Evolutionary conservation across 306 rosid species (phyloP).

Genomic region (Dryas octopetala): DNA sequence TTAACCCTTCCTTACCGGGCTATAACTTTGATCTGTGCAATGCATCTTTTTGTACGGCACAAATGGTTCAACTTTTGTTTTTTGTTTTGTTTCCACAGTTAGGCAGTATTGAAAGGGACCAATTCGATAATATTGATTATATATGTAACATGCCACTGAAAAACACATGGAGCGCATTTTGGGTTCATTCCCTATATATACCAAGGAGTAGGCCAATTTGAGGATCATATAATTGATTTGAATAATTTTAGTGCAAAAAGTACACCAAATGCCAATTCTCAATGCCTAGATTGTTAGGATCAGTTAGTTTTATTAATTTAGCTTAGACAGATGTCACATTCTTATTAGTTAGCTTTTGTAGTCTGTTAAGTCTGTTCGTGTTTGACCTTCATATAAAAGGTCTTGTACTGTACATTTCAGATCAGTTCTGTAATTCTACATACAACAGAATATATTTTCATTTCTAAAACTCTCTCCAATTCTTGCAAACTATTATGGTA

Average conservation of each 20-base stretch:
- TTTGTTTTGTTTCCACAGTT: neutral
- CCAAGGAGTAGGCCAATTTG: conserved; percentile 9
- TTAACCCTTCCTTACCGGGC: conserved; percentile 33
- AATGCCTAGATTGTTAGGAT: neutral
- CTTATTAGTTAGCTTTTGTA: too few species aligned
- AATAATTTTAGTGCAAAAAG: neutral
- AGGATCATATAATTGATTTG: neutral
- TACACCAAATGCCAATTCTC: neutral
- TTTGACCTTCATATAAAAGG: too few species aligned
- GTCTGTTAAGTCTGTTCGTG: too few species aligned
- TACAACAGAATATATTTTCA: too few species aligned
- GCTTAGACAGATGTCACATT: too few species aligned
- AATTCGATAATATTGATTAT: conserved; percentile 23
- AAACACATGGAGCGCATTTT: conserved; percentile 45
- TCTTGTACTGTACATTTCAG: too few species aligned
- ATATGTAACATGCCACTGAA: conserved; percentile 24
- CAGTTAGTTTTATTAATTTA: too few species aligned
- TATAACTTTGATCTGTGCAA: conserved; percentile 16
- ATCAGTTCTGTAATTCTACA: too few species aligned
- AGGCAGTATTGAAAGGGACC: conserved; percentile 13
- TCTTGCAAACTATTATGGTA: too few species aligned
- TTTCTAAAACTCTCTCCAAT: too few species aligned
- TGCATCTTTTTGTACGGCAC: conserved; percentile 44
- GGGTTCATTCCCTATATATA: conserved; percentile 20
- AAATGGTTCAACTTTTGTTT: conserved; percentile 6